phyloP scores from a whole-genome alignment of 148 eudicot species.

The Vaccinium macrocarpon region DNA sequence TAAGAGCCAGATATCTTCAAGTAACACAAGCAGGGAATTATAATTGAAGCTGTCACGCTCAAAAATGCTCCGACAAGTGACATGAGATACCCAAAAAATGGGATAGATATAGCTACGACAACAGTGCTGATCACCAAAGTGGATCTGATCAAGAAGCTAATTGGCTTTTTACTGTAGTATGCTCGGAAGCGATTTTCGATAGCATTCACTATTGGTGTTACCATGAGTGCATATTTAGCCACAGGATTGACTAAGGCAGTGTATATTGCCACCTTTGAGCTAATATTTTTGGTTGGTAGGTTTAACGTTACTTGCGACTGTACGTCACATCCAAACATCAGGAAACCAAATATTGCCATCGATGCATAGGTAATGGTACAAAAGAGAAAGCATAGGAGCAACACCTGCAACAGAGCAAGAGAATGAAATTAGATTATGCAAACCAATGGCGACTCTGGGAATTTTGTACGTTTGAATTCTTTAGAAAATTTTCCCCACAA shows the following conservation, averaged over 20 bases:
- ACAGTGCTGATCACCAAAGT: slow-evolving; percentile 41
- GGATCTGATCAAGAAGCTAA: slow-evolving; percentile 32
- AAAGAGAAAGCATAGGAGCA: slow-evolving; percentile 43
- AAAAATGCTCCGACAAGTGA: slow-evolving; percentile 53
- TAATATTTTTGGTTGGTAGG: slow-evolving; percentile 34
- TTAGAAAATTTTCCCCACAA: neutral
- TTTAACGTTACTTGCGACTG: slow-evolving; percentile 49
- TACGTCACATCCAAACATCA: slow-evolving; percentile 48
- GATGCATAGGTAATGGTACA: slow-evolving; percentile 41
- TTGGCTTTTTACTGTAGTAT: slow-evolving; percentile 26
- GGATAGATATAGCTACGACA: slow-evolving; percentile 39
- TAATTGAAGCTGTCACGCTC: slow-evolving; percentile 39
- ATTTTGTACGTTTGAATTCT: neutral
- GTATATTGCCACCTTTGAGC: slow-evolving; percentile 53
- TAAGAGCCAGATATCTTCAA: slow-evolving; percentile 42
- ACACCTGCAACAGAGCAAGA: slow-evolving; percentile 29
- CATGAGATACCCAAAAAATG: slow-evolving; percentile 47
- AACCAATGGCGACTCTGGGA: neutral
- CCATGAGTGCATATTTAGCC: slow-evolving; percentile 52
- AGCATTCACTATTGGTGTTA: slow-evolving; percentile 42
- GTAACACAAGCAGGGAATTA: slow-evolving; percentile 53
- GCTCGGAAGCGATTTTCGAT: slow-evolving; percentile 42
- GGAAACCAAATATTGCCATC: slow-evolving; percentile 48
- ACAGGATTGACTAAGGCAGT: slow-evolving; percentile 49
- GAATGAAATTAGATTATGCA: neutral